Percentiles rank a stretch among this genome's conserved stretches.
Evolutionary conservation across 768 basidiomycete species (phyloP).

Genomic region (Suillus placidus): DNA sequence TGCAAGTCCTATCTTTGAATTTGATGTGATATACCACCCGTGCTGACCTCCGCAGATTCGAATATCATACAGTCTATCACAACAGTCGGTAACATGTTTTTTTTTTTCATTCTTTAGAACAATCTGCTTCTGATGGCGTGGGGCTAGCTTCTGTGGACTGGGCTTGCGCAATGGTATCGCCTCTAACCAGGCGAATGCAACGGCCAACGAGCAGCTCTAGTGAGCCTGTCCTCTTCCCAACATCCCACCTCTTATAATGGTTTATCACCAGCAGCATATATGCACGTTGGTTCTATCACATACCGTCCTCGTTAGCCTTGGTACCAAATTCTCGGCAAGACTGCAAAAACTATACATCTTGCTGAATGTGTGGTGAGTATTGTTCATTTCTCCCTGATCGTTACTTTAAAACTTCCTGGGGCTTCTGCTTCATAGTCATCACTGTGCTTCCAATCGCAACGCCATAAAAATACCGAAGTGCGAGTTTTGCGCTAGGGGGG

Average conservation of each 20-base stretch:
- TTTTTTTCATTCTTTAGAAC: background rate
- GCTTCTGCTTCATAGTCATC: slow-evolving; percentile 31
- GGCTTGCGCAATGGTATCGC: too few relatives aligned
- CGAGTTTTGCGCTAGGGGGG: slow-evolving; percentile 40
- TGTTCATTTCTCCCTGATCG: background rate
- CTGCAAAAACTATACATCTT: slow-evolving; percentile 55
- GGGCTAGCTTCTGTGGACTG: too few relatives aligned
- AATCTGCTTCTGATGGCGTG: background rate
- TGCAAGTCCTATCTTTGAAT: slow-evolving; percentile 35
- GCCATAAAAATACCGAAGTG: slow-evolving; percentile 38
- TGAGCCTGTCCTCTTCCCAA: too few relatives aligned
- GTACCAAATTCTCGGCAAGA: slow-evolving; percentile 62
- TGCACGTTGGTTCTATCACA: slow-evolving; percentile 57
- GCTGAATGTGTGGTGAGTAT: slow-evolving; percentile 40
- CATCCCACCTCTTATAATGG: too few relatives aligned
- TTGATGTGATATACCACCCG: background rate
- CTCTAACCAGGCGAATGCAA: too few relatives aligned
- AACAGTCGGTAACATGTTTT: slow-evolving; percentile 25
- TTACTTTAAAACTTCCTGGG: background rate
- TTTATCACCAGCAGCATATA: slow-evolving; percentile 69
- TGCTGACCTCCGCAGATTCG: slow-evolving; percentile 36
- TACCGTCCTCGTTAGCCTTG: slow-evolving; percentile 64
- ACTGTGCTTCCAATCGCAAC: slow-evolving; percentile 43
- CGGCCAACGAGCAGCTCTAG: too few relatives aligned
- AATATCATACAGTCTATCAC: slow-evolving; percentile 55